Evolutionary conservation across 768 basidiomycete species (phyloP), one percentile per base, ranked within the genome.

Genomic region (Leccinellum albellum): DNA sequence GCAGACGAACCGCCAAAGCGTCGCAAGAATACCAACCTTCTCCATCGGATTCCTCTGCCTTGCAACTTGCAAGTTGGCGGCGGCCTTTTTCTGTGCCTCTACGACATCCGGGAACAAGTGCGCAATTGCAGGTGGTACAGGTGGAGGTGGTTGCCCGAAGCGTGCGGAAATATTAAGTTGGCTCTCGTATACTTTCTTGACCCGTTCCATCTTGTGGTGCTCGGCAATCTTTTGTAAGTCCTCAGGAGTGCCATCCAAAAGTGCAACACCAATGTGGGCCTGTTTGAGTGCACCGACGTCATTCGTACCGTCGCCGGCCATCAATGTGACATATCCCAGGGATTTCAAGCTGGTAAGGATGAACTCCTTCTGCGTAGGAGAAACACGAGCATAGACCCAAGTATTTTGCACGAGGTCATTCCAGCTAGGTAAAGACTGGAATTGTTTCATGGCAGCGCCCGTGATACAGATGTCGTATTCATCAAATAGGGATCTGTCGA

Each of bases 241-340:
- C 64, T 95, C 95, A 0, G 83, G 82, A 0, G 94, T 91, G 1
- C 96, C 94, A 66, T 98, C 94, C 53, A 97, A 75, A 3, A 94
- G 77, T 1, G 96, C 96, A 28, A 98, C 91, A 51, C 97, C 96
- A 57, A 99, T 89, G 71, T 99, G 94, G 1, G 97, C 97, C 70
- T 97, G 94, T 73, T 98, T 99, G 52, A 99, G 82, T 3, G 97
- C 97, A 23, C 97, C 97, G 50, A 99, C 97, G 61, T 98, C 97
- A 69, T 99, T 98, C 4, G 97, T 99, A 29, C 97, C 97, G 69
- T 99, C 97, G 51, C 97, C 97, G 6, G 95, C 97, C 97, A 98
- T 98, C 51, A 99, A 80, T 0, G 97, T 99, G 15, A 81, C 82
- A 69, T 93, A 99, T 23, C 96, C 96, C 24, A 97, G 84, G 3